Evolutionary conservation across 805 yeast genomes (phyloP).

Genomic region (Teunomyces cretensis): DNA sequence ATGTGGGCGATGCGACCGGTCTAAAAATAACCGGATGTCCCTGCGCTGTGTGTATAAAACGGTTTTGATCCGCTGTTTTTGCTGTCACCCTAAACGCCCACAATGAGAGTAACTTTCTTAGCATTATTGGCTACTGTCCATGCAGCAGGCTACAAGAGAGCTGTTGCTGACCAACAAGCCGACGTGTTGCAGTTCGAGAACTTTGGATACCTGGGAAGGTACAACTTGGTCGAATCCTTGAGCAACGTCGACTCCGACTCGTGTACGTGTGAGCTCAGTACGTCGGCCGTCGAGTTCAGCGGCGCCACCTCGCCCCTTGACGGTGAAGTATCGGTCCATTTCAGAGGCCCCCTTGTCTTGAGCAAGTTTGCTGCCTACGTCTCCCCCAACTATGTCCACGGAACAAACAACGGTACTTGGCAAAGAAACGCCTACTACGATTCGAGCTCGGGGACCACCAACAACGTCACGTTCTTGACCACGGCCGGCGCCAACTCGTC

Average conservation of each 20-base stretch:
- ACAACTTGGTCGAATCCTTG: slow-evolving; percentile 45
- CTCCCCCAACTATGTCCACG: slow-evolving; percentile 39
- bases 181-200: slow-evolving; percentile 50
- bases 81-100: neutral
- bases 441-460: slow-evolving; percentile 45
- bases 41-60: neutral
- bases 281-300: slow-evolving; percentile 39
- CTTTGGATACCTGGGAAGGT: slow-evolving; percentile 56
- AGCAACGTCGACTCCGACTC: slow-evolving; percentile 40
- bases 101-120: neutral
- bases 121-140: slow-evolving; percentile 2
- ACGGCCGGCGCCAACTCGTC: slow-evolving; percentile 58
- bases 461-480: slow-evolving; percentile 68
- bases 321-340: slow-evolving; percentile 71
- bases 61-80: neutral
- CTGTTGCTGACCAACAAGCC: neutral
- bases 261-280: slow-evolving; percentile 48
- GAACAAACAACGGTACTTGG: slow-evolving; percentile 49
- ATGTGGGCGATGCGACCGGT: neutral
- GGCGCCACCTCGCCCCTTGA: slow-evolving; percentile 68
- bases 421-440: slow-evolving; percentile 60
- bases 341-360: slow-evolving; percentile 71
- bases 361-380: slow-evolving; percentile 61
- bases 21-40: neutral
- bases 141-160: neutral